A percentile compares a stretch with the other conserved stretches of the same genome.
phyloP scores from a whole-genome alignment of 73 alveolate species.

The Halteria grandinella region DNA sequence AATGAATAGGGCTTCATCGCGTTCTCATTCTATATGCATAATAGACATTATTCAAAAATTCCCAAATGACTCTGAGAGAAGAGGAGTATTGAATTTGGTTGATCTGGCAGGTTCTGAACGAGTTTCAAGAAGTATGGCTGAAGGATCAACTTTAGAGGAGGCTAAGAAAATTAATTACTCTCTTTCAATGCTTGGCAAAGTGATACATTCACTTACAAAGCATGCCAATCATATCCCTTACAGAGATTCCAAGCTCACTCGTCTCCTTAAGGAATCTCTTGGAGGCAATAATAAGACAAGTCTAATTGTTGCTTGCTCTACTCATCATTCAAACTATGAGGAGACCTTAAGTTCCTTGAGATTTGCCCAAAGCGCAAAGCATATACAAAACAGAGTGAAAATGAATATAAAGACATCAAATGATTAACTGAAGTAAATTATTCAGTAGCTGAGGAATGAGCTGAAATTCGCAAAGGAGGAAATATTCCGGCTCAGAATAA shows the following conservation, averaged over 20 bases:
- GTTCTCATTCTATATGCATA: slow-evolving; percentile 80
- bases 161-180: slow-evolving; percentile 93
- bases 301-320: slow-evolving; percentile 91
- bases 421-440: slow-evolving; percentile 44
- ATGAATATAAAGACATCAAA: slow-evolving; percentile 81
- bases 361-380: slow-evolving; percentile 96
- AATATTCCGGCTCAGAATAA: slow-evolving; percentile 17
- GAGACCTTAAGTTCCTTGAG: slow-evolving; percentile 89
- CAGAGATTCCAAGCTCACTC: slow-evolving; percentile 95
- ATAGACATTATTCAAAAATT: slow-evolving; percentile 60
- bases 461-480: slow-evolving; percentile 21
- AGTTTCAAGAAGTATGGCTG: slow-evolving; percentile 89
- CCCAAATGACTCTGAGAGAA: slow-evolving; percentile 78
- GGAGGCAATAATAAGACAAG: slow-evolving; percentile 97
- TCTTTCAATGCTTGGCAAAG: slow-evolving; percentile 93
- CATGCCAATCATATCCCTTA: slow-evolving; percentile 90
- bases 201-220: slow-evolving; percentile 85
- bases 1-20: slow-evolving; percentile 70
- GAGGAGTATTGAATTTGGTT: slow-evolving; percentile 88
- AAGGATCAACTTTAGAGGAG: slow-evolving; percentile 92
- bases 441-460: slow-evolving; percentile 17
- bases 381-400: slow-evolving; percentile 77
- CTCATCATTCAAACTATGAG: slow-evolving; percentile 85
- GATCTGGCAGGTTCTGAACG: slow-evolving; percentile 97
- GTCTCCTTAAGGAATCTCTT: slow-evolving; percentile 91